Percentiles rank a stretch among this genome's conserved stretches.
Conservation (phyloP, 371 early-diverging fungal genomes). For the Mortierella sp. region DNA sequence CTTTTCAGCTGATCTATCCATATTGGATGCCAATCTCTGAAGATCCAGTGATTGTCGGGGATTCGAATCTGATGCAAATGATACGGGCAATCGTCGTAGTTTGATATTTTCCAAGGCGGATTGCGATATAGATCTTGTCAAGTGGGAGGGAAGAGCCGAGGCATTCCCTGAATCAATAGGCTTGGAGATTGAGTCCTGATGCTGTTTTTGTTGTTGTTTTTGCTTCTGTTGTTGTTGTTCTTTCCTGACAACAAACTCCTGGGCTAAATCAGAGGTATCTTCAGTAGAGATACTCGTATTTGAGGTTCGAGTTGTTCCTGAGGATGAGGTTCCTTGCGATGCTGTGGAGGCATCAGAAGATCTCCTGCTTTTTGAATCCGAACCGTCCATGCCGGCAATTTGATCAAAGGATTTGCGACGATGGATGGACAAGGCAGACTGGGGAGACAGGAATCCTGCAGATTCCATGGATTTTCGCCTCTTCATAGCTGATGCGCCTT, state of each 20-base stretch:
- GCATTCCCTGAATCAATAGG: slow-evolving; percentile 19
- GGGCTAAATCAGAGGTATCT: not conserved
- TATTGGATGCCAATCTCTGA: slow-evolving; percentile 23
- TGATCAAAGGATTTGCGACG: slow-evolving; percentile 51
- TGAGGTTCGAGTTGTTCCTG: slow-evolving; percentile 22
- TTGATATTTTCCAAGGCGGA: slow-evolving; percentile 21
- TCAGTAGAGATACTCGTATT: slow-evolving; percentile 12
- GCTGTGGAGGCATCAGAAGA: slow-evolving; percentile 44
- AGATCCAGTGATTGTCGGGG: slow-evolving; percentile 47
- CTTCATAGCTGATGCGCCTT: slow-evolving; percentile 6
- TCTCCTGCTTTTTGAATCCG: slow-evolving; percentile 30
- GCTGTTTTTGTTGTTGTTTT: not conserved
- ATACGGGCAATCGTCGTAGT: slow-evolving; percentile 12
- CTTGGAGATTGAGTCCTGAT: not conserved
- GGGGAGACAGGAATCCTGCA: slow-evolving; percentile 25
- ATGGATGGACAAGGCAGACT: slow-evolving; percentile 12
- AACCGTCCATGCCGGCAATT: slow-evolving; percentile 5
- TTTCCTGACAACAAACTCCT: not conserved
- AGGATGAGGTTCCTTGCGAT: slow-evolving; percentile 33
- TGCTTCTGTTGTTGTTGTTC: not conserved
- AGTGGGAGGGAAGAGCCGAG: slow-evolving; percentile 1
- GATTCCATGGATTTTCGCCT: slow-evolving; percentile 53
- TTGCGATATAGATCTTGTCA: slow-evolving; percentile 36
- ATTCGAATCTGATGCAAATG: slow-evolving; percentile 15
- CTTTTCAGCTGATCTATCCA: slow-evolving; percentile 24